Base-by-base conservation (phyloP, 352 stramenopile species). In the Phytophthora aleatoria region DNA sequence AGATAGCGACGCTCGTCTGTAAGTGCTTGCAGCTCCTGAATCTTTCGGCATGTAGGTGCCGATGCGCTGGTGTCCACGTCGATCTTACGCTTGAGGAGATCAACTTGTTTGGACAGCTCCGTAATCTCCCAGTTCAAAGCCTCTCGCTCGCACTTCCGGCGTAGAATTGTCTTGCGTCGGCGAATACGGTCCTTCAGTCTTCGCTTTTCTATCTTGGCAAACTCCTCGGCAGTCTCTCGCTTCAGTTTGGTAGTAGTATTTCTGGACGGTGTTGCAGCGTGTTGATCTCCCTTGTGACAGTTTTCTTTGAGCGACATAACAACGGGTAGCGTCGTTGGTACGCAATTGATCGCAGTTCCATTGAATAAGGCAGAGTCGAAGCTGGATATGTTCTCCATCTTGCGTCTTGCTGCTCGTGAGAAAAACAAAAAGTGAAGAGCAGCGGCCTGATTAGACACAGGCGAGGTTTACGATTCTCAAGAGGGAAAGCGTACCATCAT, bases 171-270 rank as follows among this genome's bases (percentile, higher is more conserved):
- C 27, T 43, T 54, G 7, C 31, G 58, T 31, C 58, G 8, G 15
- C 58, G 58, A 16, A 66, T 66, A 9, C 58, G 58, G 43, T 60
- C 58, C 24, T 49, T 56, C 31, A 55, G 26, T 60, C 49, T 36
- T 45, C 42, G 49, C 6, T 36, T 20, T 9, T 66, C 42, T 53
- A 38, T 54, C 38, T 45, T 45, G 8, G 28, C 33, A 28, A 11
- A 16, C 3, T 41, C 26, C 5, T 43, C 38, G 4, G 13, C 15
- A 8, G 38, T 9, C 10, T 38, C 33, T 38, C 12, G 33, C 9
- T 38, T 38, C 0, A 6, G 10, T 38, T 38, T 38, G 20, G 20
- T 20, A 20, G 20, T 20, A 20, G 20, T 20, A 20, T 20, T 20
- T 20, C 16, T 20, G 16, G 16, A 20, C 20, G 20, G 20, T 20